phyloP scores from a whole-genome alignment of 1,284 basidiomycete species.

The Porphyrellus sp. region DNA sequence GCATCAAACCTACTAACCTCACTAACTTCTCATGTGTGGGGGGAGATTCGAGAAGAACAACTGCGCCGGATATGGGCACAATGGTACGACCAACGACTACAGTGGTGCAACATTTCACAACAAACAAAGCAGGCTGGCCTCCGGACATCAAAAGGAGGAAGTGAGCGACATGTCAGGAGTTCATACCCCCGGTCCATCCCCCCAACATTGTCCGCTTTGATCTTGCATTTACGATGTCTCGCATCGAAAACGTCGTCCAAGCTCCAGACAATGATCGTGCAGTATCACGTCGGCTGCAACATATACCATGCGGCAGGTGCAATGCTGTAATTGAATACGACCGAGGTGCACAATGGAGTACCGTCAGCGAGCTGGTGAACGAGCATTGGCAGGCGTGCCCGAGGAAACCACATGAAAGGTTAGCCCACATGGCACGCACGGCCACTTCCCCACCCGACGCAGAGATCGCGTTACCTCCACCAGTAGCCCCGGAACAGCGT shows the following conservation, averaged over 20 bases:
- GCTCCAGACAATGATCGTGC: slow-evolving; percentile 12
- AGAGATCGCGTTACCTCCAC: slow-evolving; percentile 10
- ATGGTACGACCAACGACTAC: slow-evolving; percentile 23
- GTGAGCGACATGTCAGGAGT: slow-evolving; percentile 5
- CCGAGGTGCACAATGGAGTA: slow-evolving; percentile 25
- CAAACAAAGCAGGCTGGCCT: slow-evolving; percentile 31
- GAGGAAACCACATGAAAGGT: slow-evolving; percentile 18
- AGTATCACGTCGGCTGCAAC: slow-evolving; percentile 6
- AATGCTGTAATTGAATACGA: slow-evolving; percentile 26
- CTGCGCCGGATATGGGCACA: slow-evolving; percentile 22
- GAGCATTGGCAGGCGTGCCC: slow-evolving; percentile 32
- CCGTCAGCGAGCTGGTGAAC: slow-evolving; percentile 29
- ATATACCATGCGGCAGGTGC: slow-evolving; percentile 31
- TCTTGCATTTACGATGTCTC: slow-evolving; percentile 20
- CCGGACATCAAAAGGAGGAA: slow-evolving; percentile 28
- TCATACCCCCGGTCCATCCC: slow-evolving; percentile 5
- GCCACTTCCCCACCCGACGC: slow-evolving; percentile 12
- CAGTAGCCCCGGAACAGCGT: slow-evolving; percentile 3
- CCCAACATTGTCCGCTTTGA: slow-evolving; percentile 7
- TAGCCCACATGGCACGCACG: slow-evolving; percentile 10
- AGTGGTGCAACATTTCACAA: slow-evolving; percentile 32
- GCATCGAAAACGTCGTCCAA: slow-evolving; percentile 8
- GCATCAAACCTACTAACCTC: slow-evolving; percentile 24
- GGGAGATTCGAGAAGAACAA: slow-evolving; percentile 22
- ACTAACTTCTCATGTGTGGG: slow-evolving; percentile 21